Percentiles rank a stretch among this genome's conserved stretches.
Conservation (phyloP, 2,329 filamentous ascomycete species). For the Penicillium sp. region DNA sequence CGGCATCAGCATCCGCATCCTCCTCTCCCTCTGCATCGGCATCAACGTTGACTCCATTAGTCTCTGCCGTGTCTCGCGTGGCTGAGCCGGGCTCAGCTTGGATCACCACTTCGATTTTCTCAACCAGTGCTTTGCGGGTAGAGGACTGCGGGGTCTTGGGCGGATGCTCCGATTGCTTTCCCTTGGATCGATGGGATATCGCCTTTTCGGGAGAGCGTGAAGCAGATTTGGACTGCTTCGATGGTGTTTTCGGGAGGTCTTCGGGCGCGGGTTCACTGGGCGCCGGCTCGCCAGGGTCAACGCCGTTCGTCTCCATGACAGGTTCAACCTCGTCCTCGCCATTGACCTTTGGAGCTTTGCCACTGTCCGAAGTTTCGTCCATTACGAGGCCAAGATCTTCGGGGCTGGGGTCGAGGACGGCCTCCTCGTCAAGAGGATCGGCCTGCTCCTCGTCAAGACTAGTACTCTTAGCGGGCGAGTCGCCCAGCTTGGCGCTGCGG, state of each 20-base stretch:
- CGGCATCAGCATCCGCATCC: slow-evolving; percentile 28
- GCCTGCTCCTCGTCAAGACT: slow-evolving; percentile 16
- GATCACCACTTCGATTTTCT: slow-evolving; percentile 26
- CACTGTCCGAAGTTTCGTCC: slow-evolving; percentile 8
- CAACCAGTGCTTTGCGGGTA: slow-evolving; percentile 20
- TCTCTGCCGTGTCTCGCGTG: slow-evolving; percentile 6
- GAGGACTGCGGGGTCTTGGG: slow-evolving; percentile 18
- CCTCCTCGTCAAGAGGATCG: slow-evolving; percentile 11
- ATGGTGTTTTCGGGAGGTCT: slow-evolving; percentile 11
- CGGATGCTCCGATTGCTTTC: slow-evolving; percentile 9
- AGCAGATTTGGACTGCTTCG: slow-evolving; percentile 10
- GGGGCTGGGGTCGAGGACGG: slow-evolving; percentile 10
- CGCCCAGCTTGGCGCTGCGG: slow-evolving; percentile 32
- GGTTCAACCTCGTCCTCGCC: slow-evolving; percentile 7
- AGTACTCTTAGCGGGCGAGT: slow-evolving; percentile 28
- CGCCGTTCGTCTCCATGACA: slow-evolving; percentile 12
- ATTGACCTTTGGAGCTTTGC: slow-evolving; percentile 5
- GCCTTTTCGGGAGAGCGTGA: slow-evolving; percentile 17
- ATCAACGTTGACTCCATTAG: slow-evolving; percentile 21
- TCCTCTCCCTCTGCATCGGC: slow-evolving; percentile 24
- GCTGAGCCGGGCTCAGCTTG: slow-evolving; percentile 23
- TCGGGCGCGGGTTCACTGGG: slow-evolving; percentile 5
- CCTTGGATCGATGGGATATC: slow-evolving; percentile 11
- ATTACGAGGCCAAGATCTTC: slow-evolving; percentile 7
- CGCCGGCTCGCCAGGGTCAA: slow-evolving; percentile 6